phyloP scores from a whole-genome alignment of 352 stramenopile genomes.

The Elongisporangium prolatum region DNA sequence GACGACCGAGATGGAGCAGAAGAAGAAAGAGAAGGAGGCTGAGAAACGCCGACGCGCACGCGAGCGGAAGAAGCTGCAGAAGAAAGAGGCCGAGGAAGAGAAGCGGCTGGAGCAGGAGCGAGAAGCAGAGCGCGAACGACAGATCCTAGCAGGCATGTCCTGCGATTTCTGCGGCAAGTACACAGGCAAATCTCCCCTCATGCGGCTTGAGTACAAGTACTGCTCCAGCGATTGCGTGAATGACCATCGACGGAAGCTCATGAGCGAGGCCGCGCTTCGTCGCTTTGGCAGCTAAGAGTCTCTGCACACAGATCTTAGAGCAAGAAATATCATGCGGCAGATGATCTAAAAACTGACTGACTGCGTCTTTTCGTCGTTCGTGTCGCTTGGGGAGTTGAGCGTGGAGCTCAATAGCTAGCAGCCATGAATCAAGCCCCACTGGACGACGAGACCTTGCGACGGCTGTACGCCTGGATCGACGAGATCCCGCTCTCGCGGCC shows the following conservation, averaged over 20 bases:
- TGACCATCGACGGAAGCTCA: slow-evolving; percentile 90
- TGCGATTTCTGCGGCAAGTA: slow-evolving; percentile 81
- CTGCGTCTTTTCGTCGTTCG: slow-evolving; percentile 23
- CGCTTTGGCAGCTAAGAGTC: slow-evolving; percentile 46
- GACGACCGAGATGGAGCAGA: slow-evolving; percentile 80
- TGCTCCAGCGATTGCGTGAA: slow-evolving; percentile 93
- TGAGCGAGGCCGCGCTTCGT: slow-evolving; percentile 89
- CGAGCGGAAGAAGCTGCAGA: slow-evolving; percentile 91
- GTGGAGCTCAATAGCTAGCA: slow-evolving; percentile 1
- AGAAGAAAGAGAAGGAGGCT: slow-evolving; percentile 82
- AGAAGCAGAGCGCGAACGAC: slow-evolving; percentile 56
- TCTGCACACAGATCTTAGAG: not conserved
- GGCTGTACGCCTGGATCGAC: slow-evolving; percentile 95
- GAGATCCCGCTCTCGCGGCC: slow-evolving; percentile 92
- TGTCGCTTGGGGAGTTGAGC: slow-evolving; percentile 3
- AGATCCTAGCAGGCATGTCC: slow-evolving; percentile 69
- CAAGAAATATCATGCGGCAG: not conserved
- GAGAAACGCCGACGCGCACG: slow-evolving; percentile 84
- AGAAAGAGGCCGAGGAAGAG: slow-evolving; percentile 62
- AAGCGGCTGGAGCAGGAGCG: slow-evolving; percentile 63
- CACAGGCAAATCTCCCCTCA: slow-evolving; percentile 85
- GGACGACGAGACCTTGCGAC: slow-evolving; percentile 89
- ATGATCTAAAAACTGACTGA: slow-evolving; percentile 8
- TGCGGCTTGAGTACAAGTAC: slow-evolving; percentile 91
- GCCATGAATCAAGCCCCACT: slow-evolving; percentile 50